These are phyloP conservation scores for Boletus rubroflammeus DNA, from an alignment of 768 basidiomycete species.

Conservation along the genomic window DNA sequence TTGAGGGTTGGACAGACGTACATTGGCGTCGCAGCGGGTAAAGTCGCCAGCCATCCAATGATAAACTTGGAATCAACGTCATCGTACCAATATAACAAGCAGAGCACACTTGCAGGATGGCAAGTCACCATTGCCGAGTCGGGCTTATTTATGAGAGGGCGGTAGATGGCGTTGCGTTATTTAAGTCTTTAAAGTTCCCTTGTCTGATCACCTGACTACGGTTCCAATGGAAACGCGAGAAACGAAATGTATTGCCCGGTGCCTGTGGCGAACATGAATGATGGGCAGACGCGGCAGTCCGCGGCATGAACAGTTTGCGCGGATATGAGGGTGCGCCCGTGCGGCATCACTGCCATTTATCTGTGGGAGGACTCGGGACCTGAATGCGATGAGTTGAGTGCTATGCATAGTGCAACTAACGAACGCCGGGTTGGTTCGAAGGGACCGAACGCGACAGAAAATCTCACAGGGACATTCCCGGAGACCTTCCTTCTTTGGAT, in stretches of 20 bases:
- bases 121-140: not conserved
- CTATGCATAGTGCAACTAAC: slow-evolving; percentile 5
- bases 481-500: slow-evolving; percentile 4
- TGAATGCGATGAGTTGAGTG: slow-evolving; percentile 4
- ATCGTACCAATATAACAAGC: not conserved
- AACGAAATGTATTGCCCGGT: slow-evolving; percentile 23
- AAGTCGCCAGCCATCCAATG: not conserved
- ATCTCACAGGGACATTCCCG: not conserved
- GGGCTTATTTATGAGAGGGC: not conserved
- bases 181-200: not conserved
- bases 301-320: slow-evolving; percentile 25
- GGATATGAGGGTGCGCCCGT: slow-evolving; percentile 30
- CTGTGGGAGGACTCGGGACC: slow-evolving; percentile 2
- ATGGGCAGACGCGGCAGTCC: slow-evolving; percentile 22
- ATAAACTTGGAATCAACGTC: not conserved
- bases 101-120: not conserved
- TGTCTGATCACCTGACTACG: slow-evolving; percentile 15
- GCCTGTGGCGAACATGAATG: slow-evolving; percentile 28
- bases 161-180: not conserved
- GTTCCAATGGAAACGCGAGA: slow-evolving; percentile 25
- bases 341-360: slow-evolving; percentile 12
- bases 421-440: not conserved
- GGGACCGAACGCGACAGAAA: not conserved
- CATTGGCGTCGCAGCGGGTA: not conserved
- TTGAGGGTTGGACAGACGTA: not conserved